Evolutionary conservation across 306 rosid species (phyloP).

Genomic region (Vicia faba): DNA sequence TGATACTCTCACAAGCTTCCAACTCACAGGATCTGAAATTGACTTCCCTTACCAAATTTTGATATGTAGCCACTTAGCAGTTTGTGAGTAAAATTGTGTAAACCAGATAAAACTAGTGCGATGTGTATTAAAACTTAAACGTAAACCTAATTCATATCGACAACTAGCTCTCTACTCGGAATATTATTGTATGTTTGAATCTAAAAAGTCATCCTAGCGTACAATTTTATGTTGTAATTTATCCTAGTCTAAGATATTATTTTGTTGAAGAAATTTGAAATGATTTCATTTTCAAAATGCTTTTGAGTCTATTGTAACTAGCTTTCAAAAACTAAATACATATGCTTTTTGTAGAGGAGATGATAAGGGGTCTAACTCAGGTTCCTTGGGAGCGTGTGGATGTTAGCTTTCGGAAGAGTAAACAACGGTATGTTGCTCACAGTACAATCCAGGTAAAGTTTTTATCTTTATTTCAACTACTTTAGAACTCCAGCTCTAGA

Average conservation of each 20-base stretch:
- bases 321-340: neutral
- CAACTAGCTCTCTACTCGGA: neutral
- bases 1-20: no score
- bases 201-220: neutral
- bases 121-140: no score
- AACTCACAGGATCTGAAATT: no score
- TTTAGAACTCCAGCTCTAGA: constrained; percentile 12
- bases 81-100: no score
- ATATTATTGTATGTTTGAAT: neutral
- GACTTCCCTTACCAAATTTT: no score
- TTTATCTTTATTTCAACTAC: neutral
- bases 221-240: neutral
- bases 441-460: constrained; percentile 88
- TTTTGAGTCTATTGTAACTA: neutral
- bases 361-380: constrained; percentile 86
- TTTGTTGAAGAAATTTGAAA: neutral
- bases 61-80: no score
- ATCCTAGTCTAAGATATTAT: neutral
- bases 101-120: no score
- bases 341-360: constrained; percentile 60
- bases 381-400: constrained; percentile 96
- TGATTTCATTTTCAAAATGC: constrained; percentile 1
- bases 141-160: neutral
- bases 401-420: constrained; percentile 87
- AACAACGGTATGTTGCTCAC: constrained; percentile 83